Evolutionary conservation across 371 early-diverging fungal species (phyloP).

Genomic region (Spraguea lophii): DNA sequence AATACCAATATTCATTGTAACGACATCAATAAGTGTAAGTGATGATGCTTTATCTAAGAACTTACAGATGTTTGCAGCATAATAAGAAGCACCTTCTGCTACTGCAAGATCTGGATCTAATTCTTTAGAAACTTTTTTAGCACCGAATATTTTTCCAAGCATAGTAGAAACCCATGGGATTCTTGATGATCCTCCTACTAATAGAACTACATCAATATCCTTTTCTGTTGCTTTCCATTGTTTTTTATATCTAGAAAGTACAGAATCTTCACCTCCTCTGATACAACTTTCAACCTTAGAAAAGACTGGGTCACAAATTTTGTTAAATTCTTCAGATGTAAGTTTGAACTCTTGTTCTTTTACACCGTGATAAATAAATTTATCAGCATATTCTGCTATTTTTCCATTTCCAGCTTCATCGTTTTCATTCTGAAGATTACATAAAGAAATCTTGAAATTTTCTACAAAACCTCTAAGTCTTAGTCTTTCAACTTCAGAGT

Average conservation of each 20-base stretch:
- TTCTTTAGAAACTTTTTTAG: slow-evolving; percentile 21
- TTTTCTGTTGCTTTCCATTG: slow-evolving; percentile 1
- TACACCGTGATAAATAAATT: not conserved
- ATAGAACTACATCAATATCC: slow-evolving; percentile 34
- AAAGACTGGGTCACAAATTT: slow-evolving; percentile 24
- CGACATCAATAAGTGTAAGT: slow-evolving; percentile 26
- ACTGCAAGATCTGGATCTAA: slow-evolving; percentile 44
- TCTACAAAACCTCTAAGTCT: slow-evolving; percentile 30
- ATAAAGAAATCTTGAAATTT: slow-evolving; percentile 35
- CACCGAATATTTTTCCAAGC: slow-evolving; percentile 34
- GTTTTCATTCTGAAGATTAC: slow-evolving; percentile 32
- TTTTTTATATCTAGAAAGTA: slow-evolving; percentile 18
- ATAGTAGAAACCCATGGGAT: slow-evolving; percentile 40
- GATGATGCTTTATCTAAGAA: slow-evolving; percentile 6
- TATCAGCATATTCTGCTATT: slow-evolving; percentile 14
- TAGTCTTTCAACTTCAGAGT: slow-evolving; percentile 10
- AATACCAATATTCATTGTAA: slow-evolving; percentile 43
- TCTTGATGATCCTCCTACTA: slow-evolving; percentile 45
- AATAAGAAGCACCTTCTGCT: slow-evolving; percentile 42
- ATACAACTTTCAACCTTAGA: slow-evolving; percentile 18
- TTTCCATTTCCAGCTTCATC: slow-evolving; percentile 11
- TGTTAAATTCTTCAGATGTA: slow-evolving; percentile 16
- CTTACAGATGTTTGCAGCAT: slow-evolving; percentile 31
- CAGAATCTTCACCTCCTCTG: slow-evolving; percentile 23
- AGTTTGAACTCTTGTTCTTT: not conserved